Evolutionary conservation across 176 grass and related monocot species (phyloP).

Genomic region (Avena sativa): DNA sequence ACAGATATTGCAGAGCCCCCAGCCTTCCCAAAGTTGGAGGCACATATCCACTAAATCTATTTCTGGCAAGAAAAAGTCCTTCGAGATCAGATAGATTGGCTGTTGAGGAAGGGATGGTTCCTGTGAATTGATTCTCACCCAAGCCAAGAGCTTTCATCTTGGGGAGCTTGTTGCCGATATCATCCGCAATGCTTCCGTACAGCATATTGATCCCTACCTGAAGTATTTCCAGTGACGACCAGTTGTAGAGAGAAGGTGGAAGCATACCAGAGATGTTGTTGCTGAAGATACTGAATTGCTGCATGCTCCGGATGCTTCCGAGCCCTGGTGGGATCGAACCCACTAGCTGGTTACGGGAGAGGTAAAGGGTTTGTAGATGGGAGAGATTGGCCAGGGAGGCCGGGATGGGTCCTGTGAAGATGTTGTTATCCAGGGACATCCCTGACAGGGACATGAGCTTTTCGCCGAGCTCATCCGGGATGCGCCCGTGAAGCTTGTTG

Average conservation of each 20-base stretch:
- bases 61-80: rapidly evolving
- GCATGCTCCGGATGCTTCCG: background rate
- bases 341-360: background rate
- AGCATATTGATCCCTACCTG: background rate
- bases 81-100: background rate
- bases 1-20: background rate
- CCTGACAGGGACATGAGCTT: background rate
- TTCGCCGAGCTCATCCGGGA: background rate
- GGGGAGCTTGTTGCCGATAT: background rate
- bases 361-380: background rate
- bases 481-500: background rate
- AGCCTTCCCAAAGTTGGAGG: slow-evolving; percentile 18
- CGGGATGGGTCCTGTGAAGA: background rate
- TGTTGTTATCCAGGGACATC: background rate
- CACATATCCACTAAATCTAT: slow-evolving; percentile 8
- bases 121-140: background rate
- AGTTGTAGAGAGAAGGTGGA: slow-evolving; percentile 16
- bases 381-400: background rate
- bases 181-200: background rate
- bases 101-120: slow-evolving; percentile 20
- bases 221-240: background rate
- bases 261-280: background rate
- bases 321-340: background rate
- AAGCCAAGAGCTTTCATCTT: background rate
- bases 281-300: background rate